A percentile compares a stretch with the other conserved stretches of the same genome.
phyloP scores from a whole-genome alignment of 2,329 filamentous ascomycete species.

The Penicillium hesseltinei region DNA sequence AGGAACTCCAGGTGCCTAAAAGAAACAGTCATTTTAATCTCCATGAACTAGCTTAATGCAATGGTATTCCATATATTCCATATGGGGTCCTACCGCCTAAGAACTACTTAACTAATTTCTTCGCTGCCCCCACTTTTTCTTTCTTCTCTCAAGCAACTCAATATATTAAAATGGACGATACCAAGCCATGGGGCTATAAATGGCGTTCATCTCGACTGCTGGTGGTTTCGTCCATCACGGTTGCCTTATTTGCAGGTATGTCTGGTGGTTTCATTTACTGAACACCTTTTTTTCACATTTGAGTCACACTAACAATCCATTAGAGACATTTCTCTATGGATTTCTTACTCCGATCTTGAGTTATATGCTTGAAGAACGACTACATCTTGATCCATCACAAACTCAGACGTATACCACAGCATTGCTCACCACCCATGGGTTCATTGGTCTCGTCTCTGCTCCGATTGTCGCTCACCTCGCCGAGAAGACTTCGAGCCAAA shows the following conservation, averaged over 20 bases:
- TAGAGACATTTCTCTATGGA: slow-evolving; percentile 26
- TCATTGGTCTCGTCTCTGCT: slow-evolving; percentile 14
- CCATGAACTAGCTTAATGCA: not conserved
- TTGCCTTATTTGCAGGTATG: slow-evolving; percentile 13
- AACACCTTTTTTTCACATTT: not conserved
- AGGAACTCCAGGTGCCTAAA: not conserved
- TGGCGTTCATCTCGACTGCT: slow-evolving; percentile 11
- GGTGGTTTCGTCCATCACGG: slow-evolving; percentile 9
- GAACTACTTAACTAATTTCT: not conserved
- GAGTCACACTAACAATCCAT: not conserved
- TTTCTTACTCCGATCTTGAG: slow-evolving; percentile 27
- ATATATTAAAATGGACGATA: slow-evolving; percentile 1
- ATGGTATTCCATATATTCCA: not conserved
- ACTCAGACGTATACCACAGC: slow-evolving; percentile 18
- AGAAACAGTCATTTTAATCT: too few relatives aligned
- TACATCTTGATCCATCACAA: slow-evolving; percentile 16
- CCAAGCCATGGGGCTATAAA: slow-evolving; percentile 9
- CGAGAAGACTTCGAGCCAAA: slow-evolving; percentile 27
- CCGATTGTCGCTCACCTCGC: slow-evolving; percentile 19
- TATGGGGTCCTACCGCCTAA: not conserved
- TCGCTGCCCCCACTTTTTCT: slow-evolving; percentile 1
- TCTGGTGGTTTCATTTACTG: not conserved
- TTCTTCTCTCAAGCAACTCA: not conserved
- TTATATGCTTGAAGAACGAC: slow-evolving; percentile 22
- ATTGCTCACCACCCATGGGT: slow-evolving; percentile 20